Conservation (phyloP, 139 green algal genomes). For the Micractinium sp. region DNA sequence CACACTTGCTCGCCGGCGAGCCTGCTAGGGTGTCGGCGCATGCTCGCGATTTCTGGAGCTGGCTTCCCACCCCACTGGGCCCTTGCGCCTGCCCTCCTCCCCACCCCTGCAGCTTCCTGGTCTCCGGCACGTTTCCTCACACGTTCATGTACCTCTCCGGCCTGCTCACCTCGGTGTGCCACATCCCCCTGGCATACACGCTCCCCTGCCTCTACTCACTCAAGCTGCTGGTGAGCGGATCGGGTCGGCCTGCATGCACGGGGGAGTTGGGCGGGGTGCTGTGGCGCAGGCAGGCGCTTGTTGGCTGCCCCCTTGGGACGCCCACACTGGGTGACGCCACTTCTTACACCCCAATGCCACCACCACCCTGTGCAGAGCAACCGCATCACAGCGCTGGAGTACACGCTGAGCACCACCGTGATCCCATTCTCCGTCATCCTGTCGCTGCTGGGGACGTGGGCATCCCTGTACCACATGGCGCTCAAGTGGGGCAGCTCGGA, state of each 20-base stretch:
- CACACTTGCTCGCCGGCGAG: neutral
- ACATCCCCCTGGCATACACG: conserved; percentile 33
- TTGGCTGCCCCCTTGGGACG: too few relatives aligned
- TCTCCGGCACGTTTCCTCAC: conserved; percentile 27
- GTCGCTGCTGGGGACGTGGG: conserved; percentile 16
- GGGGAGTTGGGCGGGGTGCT: too few relatives aligned
- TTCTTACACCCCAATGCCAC: too few relatives aligned
- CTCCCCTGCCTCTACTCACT: conserved; percentile 34
- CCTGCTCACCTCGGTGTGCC: conserved; percentile 26
- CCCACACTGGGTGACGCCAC: too few relatives aligned
- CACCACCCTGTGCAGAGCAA: neutral
- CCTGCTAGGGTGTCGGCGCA: neutral
- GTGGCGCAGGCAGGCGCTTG: too few relatives aligned
- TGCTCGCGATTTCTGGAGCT: neutral
- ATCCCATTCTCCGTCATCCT: conserved; percentile 21
- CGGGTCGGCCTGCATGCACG: neutral
- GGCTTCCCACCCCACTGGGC: neutral
- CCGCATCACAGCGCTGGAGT: conserved; percentile 23
- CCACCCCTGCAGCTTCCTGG: conserved; percentile 1
- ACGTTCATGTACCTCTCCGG: conserved; percentile 39
- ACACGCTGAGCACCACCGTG: conserved; percentile 19
- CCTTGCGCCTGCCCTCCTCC: neutral
- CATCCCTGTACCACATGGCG: conserved; percentile 21
- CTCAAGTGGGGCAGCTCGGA: conserved; percentile 21
- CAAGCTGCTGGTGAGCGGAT: conserved; percentile 11